These are phyloP conservation scores for Neurospora sp. DNA, from an alignment of 495 filamentous ascomycete genomes.

Conservation along the genomic window DNA sequence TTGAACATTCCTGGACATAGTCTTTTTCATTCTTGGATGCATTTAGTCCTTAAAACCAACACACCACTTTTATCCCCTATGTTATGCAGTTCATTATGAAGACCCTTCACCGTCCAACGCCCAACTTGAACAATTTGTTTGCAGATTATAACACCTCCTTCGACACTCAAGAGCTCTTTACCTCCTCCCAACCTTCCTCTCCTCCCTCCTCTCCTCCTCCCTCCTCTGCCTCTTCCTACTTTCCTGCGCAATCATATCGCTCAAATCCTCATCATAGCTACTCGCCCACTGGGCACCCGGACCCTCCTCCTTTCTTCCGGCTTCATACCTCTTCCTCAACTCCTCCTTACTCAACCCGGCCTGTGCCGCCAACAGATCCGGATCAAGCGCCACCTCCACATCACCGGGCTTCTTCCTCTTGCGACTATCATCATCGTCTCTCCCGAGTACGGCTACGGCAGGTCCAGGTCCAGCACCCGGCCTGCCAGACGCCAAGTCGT, in stretches of 20 bases:
- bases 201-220: constrained; percentile 63
- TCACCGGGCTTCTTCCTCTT: constrained; percentile 95
- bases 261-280: constrained; percentile 82
- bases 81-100: neutral
- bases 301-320: constrained; percentile 60
- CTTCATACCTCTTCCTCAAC: constrained; percentile 57
- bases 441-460: constrained; percentile 53
- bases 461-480: constrained; percentile 11
- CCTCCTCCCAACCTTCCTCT: constrained; percentile 25
- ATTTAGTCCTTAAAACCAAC: neutral
- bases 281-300: constrained; percentile 49
- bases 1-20: neutral
- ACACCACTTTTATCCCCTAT: neutral
- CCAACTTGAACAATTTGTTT: neutral
- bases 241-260: constrained; percentile 93
- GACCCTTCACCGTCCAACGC: neutral
- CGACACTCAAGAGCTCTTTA: neutral
- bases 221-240: constrained; percentile 78
- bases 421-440: constrained; percentile 60
- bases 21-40: neutral
- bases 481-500: constrained; percentile 55
- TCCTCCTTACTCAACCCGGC: constrained; percentile 62
- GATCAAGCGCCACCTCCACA: constrained; percentile 83
- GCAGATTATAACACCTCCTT: neutral
- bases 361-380: constrained; percentile 58